These are phyloP conservation scores for Phoma sp. DNA, from an alignment of 2,329 filamentous ascomycete genomes.

Conservation along the genomic window DNA sequence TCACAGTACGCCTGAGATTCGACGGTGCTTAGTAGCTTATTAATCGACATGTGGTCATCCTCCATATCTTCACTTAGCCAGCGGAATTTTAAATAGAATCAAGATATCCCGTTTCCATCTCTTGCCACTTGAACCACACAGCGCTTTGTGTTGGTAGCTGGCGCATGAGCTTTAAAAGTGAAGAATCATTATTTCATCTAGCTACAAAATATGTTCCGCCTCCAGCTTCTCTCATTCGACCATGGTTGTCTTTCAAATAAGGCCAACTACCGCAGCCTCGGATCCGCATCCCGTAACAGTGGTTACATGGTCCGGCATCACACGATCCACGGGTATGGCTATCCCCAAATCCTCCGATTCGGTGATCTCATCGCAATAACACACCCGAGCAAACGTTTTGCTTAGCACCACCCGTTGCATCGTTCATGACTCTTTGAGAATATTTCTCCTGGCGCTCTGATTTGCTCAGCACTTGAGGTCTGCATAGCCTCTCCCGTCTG, in stretches of 20 bases:
- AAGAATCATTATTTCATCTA: no score
- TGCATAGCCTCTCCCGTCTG: slow-evolving; percentile 2
- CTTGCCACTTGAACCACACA: background rate
- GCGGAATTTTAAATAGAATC: background rate
- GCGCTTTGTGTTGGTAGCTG: background rate
- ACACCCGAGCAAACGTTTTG: background rate
- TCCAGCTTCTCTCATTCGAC: background rate
- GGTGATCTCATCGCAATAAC: background rate
- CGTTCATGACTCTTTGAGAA: background rate
- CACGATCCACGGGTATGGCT: background rate
- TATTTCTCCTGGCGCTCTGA: background rate
- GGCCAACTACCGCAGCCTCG: slow-evolving; percentile 1
- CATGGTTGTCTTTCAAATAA: background rate
- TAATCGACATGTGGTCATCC: no score
- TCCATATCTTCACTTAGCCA: background rate
- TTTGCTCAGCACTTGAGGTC: slow-evolving; percentile 10
- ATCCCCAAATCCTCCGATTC: slow-evolving; percentile 2
- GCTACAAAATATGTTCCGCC: background rate
- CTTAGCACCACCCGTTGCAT: slow-evolving; percentile 5
- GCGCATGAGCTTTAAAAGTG: no score
- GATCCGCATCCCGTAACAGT: background rate
- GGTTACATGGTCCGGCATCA: background rate
- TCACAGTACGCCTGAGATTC: background rate
- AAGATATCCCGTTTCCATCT: background rate
- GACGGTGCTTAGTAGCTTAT: no score